Conservation (phyloP, 176 grass and related monocot species). For the Cenchrus fungigraminus region DNA sequence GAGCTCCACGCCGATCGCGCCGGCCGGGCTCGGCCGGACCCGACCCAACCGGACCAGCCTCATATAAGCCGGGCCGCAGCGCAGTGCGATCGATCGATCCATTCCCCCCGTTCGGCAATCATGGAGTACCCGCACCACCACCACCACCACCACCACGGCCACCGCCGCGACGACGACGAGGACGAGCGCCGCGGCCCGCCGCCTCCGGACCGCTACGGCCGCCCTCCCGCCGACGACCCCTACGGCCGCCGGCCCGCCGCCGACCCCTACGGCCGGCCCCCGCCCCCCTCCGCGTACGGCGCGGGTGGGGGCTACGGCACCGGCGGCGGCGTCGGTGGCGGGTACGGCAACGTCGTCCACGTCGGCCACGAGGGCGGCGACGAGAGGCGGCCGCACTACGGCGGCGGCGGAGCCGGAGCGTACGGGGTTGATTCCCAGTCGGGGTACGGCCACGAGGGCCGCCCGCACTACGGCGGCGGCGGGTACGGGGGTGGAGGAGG, state of each 20-base stretch:
- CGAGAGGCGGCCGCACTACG: constrained; percentile 32
- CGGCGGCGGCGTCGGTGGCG: neutral
- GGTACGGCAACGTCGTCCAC: constrained; percentile 17
- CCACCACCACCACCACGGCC: constrained; percentile 32
- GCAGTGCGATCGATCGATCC: neutral
- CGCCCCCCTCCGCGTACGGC: constrained; percentile 33
- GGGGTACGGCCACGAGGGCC: constrained; percentile 19
- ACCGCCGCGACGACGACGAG: constrained; percentile 20
- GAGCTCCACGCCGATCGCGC: neutral
- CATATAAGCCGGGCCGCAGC: neutral
- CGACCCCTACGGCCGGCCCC: neutral
- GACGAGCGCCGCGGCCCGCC: constrained; percentile 10
- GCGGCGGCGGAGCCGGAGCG: neutral
- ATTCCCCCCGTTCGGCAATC: neutral
- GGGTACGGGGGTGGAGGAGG: constrained; percentile 1
- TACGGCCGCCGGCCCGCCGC: constrained; percentile 12
- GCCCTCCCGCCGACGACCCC: neutral
- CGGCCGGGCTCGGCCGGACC: neutral
- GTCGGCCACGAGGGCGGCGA: neutral
- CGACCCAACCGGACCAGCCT: neutral
- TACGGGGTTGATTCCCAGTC: neutral
- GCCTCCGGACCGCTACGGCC: neutral
- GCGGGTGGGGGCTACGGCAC: constrained; percentile 21
- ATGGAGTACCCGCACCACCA: constrained; percentile 43
- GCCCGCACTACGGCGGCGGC: constrained; percentile 38